These are phyloP conservation scores for Thielaviopsis musarum DNA, from an alignment of 2,329 filamentous ascomycete species.

Conservation along the genomic window DNA sequence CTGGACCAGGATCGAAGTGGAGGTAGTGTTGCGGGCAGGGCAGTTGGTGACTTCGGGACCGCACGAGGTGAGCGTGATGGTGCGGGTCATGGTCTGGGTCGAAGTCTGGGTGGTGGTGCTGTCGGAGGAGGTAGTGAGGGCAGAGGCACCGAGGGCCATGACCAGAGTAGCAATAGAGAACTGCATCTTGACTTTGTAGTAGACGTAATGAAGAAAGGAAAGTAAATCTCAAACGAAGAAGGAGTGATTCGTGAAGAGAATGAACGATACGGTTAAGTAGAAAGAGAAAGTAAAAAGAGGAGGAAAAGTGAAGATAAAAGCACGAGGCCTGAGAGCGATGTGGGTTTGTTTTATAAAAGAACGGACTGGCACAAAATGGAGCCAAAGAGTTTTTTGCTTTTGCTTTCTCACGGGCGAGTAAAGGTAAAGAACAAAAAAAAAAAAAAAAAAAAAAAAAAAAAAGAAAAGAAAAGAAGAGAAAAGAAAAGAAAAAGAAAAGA, in stretches of 20 bases:
- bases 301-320: neutral
- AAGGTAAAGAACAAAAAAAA: neutral
- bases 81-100: constrained; percentile 12
- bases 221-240: constrained; percentile 7
- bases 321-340: neutral
- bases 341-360: constrained; percentile 7
- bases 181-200: constrained; percentile 11
- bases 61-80: constrained; percentile 13
- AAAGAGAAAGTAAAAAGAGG: neutral
- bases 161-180: constrained; percentile 11
- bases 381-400: neutral
- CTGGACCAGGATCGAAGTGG: neutral
- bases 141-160: constrained; percentile 6
- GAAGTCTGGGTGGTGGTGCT: constrained; percentile 11
- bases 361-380: constrained; percentile 7
- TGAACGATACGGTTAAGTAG: neutral
- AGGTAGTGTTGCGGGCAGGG: constrained; percentile 7
- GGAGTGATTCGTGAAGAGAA: constrained; percentile 7
- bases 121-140: constrained; percentile 4
- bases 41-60: constrained; percentile 12
- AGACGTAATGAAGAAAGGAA: neutral
- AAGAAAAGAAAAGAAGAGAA: neutral
- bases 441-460: neutral
- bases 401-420: neutral
- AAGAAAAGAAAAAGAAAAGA: too few species aligned